These are phyloP conservation scores for Wickerhamomyces alni DNA, from an alignment of 805 yeast species.

Conservation along the genomic window DNA sequence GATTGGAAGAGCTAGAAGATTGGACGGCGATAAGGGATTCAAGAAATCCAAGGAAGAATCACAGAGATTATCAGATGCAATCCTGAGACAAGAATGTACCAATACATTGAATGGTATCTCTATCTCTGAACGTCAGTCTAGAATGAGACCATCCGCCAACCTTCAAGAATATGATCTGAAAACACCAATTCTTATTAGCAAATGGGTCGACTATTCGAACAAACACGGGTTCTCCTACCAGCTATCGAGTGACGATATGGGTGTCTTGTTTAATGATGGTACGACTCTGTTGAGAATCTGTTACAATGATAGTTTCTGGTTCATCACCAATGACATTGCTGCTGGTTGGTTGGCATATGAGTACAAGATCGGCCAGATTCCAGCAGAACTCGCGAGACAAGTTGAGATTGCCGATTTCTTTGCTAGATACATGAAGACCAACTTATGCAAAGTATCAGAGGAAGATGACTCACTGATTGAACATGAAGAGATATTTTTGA, in stretches of 20 bases:
- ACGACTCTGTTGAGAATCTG: constrained; percentile 71
- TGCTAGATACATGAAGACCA: constrained; percentile 87
- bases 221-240: constrained; percentile 95
- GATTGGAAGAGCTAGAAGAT: constrained; percentile 28
- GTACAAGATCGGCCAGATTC: constrained; percentile 35
- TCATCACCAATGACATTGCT: constrained; percentile 42
- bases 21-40: constrained; percentile 29
- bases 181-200: constrained; percentile 71
- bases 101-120: constrained; percentile 39
- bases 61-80: constrained; percentile 21
- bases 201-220: constrained; percentile 98
- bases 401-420: constrained; percentile 84
- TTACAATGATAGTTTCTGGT: constrained; percentile 61
- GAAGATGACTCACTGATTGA: constrained; percentile 41
- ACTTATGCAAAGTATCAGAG: constrained; percentile 74
- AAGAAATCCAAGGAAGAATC: constrained; percentile 11
- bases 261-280: constrained; percentile 83
- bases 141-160: constrained; percentile 26
- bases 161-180: constrained; percentile 12
- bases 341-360: constrained; percentile 52
- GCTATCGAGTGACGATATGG: constrained; percentile 82
- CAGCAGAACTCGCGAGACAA: constrained; percentile 54
- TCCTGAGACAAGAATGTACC: constrained; percentile 39
- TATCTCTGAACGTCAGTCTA: constrained; percentile 38
- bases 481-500: constrained; percentile 66